Evolutionary conservation across 257 asterid species (phyloP).

Genomic region (Coffea eugenioides): DNA sequence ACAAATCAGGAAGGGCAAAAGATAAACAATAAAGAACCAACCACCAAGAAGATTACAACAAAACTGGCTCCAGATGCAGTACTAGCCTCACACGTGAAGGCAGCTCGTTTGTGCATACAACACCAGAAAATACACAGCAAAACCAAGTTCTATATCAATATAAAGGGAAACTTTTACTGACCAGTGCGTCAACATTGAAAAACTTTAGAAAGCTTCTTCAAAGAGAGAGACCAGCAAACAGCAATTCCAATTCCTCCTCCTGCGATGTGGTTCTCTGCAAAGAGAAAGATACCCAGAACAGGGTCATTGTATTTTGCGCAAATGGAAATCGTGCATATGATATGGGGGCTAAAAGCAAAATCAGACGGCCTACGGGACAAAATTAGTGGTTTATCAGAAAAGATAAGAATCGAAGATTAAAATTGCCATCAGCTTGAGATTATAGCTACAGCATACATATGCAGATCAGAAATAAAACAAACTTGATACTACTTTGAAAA

Average conservation of each 20-base stretch:
- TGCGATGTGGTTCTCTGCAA: slow-evolving; percentile 69
- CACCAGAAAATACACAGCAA: too few relatives aligned
- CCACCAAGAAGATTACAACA: background rate
- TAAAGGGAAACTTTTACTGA: background rate
- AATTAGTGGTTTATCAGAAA: background rate
- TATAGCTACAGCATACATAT: background rate
- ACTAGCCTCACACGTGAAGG: background rate
- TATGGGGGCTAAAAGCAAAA: background rate
- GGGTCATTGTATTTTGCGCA: background rate
- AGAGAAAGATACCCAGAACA: slow-evolving; percentile 5
- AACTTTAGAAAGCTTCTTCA: slow-evolving; percentile 21
- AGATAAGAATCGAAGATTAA: background rate
- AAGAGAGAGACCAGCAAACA: slow-evolving; percentile 74
- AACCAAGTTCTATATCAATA: background rate
- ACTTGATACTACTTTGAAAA: too few relatives aligned
- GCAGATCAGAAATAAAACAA: background rate
- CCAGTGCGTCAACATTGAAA: background rate
- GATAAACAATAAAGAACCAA: background rate
- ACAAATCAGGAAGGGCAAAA: background rate
- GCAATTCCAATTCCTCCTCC: slow-evolving; percentile 82
- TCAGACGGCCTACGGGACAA: background rate
- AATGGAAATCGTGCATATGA: background rate
- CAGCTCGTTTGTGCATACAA: background rate
- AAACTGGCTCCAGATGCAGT: background rate
- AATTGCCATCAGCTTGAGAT: background rate